phyloP scores from a whole-genome alignment of 2,329 filamentous ascomycete genomes.

The Nothophoma quercina region DNA sequence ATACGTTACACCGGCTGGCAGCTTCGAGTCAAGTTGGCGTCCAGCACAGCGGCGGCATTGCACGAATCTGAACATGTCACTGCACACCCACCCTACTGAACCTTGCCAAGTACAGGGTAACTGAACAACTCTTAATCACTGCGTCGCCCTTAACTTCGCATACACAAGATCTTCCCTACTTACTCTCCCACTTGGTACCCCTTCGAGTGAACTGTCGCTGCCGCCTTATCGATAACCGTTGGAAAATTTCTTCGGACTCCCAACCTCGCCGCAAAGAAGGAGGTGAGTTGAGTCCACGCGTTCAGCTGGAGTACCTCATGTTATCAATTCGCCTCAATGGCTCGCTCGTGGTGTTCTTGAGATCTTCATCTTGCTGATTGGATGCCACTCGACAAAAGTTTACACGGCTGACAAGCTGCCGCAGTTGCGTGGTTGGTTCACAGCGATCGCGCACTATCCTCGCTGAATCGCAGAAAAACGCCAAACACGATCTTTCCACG shows the following conservation, averaged over 20 bases:
- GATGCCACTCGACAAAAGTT: slow-evolving; percentile 23
- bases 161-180: slow-evolving; percentile 1
- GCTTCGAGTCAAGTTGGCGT: slow-evolving; percentile 24
- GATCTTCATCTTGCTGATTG: slow-evolving; percentile 29
- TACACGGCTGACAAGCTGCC: slow-evolving; percentile 38
- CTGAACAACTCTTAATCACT: slow-evolving; percentile 37
- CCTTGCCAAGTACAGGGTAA: slow-evolving; percentile 39
- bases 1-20: slow-evolving; percentile 35
- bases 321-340: slow-evolving; percentile 26
- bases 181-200: slow-evolving; percentile 1
- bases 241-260: slow-evolving; percentile 27
- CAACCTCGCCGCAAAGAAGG: slow-evolving; percentile 31
- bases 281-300: slow-evolving; percentile 28
- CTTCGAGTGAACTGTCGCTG: background rate
- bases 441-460: slow-evolving; percentile 31
- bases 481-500: slow-evolving; percentile 28
- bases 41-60: slow-evolving; percentile 37
- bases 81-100: slow-evolving; percentile 32
- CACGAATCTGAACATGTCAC: slow-evolving; percentile 38
- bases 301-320: slow-evolving; percentile 13
- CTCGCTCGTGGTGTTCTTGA: slow-evolving; percentile 21
- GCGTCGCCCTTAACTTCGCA: slow-evolving; percentile 22
- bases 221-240: slow-evolving; percentile 38
- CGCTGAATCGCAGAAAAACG: slow-evolving; percentile 26
- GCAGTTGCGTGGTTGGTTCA: slow-evolving; percentile 40